These are phyloP conservation scores for Septoria linicola DNA, from an alignment of 2,329 filamentous ascomycete genomes.

Conservation along the genomic window DNA sequence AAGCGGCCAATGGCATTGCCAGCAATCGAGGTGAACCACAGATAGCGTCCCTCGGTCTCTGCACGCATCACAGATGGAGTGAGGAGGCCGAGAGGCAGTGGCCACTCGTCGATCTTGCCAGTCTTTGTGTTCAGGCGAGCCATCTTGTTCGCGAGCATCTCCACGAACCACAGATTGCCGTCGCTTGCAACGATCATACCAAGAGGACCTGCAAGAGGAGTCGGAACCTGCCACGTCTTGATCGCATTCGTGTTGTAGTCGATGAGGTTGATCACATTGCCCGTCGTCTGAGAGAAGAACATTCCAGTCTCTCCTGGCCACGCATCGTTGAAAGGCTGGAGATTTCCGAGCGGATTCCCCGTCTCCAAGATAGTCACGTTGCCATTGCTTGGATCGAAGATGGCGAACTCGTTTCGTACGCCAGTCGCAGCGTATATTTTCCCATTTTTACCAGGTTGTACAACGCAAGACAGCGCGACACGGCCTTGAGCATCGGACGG, in stretches of 20 bases:
- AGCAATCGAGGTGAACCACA: slow-evolving; percentile 28
- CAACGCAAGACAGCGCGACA: slow-evolving; percentile 24
- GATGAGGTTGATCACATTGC: slow-evolving; percentile 26
- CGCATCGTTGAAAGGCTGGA: slow-evolving; percentile 29
- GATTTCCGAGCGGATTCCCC: slow-evolving; percentile 25
- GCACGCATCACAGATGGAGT: slow-evolving; percentile 29
- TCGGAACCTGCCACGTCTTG: slow-evolving; percentile 23
- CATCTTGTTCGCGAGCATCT: slow-evolving; percentile 30
- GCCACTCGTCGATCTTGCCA: slow-evolving; percentile 24
- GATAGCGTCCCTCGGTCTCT: slow-evolving; percentile 24
- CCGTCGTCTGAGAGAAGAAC: slow-evolving; percentile 29
- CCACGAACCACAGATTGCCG: slow-evolving; percentile 27
- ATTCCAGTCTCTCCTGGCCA: slow-evolving; percentile 28
- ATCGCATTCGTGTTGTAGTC: slow-evolving; percentile 26
- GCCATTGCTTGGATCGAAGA: slow-evolving; percentile 21
- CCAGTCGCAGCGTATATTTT: slow-evolving; percentile 27
- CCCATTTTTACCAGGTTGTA: slow-evolving; percentile 28
- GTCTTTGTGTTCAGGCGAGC: slow-evolving; percentile 22
- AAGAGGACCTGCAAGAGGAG: slow-evolving; percentile 24
- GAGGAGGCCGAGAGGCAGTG: slow-evolving; percentile 19
- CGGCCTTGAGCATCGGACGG: slow-evolving; percentile 21
- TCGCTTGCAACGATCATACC: slow-evolving; percentile 25
- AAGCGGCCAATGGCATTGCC: slow-evolving; percentile 27
- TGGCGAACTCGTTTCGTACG: slow-evolving; percentile 27
- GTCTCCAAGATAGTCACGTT: slow-evolving; percentile 23